Conservation (phyloP, 2,329 filamentous ascomycete genomes). For the Alternaria hordeiaustralica region DNA sequence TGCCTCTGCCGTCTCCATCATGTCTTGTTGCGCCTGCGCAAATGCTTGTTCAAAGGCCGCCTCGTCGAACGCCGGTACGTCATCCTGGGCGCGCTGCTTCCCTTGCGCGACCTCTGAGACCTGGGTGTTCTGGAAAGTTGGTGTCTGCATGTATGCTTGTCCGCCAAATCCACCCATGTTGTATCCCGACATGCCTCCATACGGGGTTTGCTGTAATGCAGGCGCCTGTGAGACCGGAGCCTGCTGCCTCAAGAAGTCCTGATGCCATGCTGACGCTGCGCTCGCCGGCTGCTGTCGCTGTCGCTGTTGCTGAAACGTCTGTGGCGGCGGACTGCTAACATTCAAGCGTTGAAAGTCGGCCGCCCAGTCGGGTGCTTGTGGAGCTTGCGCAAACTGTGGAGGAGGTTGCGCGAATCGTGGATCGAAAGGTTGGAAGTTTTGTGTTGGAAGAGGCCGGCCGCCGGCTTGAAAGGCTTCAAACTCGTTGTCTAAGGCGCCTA, state of each 20-base stretch:
- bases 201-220: slow-evolving; percentile 33
- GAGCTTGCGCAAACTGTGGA: slow-evolving; percentile 41
- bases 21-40: slow-evolving; percentile 54
- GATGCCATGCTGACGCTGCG: slow-evolving; percentile 60
- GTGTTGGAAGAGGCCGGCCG: slow-evolving; percentile 47
- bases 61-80: slow-evolving; percentile 57
- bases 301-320: slow-evolving; percentile 58
- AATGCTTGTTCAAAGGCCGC: slow-evolving; percentile 64
- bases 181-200: slow-evolving; percentile 36
- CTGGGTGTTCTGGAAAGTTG: slow-evolving; percentile 25
- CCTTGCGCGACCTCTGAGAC: slow-evolving; percentile 39
- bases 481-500: slow-evolving; percentile 66
- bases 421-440: slow-evolving; percentile 47
- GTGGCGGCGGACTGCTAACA: slow-evolving; percentile 48
- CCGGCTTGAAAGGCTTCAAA: slow-evolving; percentile 72
- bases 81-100: slow-evolving; percentile 44
- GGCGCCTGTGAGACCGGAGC: slow-evolving; percentile 40
- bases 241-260: slow-evolving; percentile 62
- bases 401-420: slow-evolving; percentile 49
- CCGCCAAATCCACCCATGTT: slow-evolving; percentile 36
- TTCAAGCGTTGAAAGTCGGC: slow-evolving; percentile 58
- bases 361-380: slow-evolving; percentile 54
- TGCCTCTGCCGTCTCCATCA: slow-evolving; percentile 34
- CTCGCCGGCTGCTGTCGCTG: slow-evolving; percentile 47
- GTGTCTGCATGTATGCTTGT: slow-evolving; percentile 33